A percentile compares a stretch with the other conserved stretches of the same genome.
Conservation (phyloP, 768 basidiomycete genomes). For the Boletellus ananas region DNA sequence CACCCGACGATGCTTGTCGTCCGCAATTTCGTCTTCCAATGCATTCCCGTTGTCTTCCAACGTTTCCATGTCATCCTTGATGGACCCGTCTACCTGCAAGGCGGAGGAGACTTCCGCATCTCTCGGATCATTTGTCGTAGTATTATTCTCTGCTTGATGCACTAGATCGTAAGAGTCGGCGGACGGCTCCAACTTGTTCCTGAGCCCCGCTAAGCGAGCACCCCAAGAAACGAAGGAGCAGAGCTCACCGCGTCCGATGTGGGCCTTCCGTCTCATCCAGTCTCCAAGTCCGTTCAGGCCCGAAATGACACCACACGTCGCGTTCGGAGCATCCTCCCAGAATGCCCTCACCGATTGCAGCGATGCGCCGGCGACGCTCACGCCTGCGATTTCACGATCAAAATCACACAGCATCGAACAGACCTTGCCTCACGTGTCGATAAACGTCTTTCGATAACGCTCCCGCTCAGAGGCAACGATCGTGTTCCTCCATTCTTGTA, state of each 20-base stretch:
- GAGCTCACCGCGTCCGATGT: conserved; percentile 68
- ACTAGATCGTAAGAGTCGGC: conserved; percentile 42
- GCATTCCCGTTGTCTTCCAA: conserved; percentile 34
- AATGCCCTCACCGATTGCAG: conserved; percentile 57
- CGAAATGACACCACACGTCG: conserved; percentile 72
- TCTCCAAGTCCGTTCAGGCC: conserved; percentile 56
- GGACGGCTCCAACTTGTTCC: conserved; percentile 75
- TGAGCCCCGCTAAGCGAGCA: conserved; percentile 26
- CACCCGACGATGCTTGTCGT: conserved; percentile 86
- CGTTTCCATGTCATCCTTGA: conserved; percentile 14
- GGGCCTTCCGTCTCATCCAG: conserved; percentile 93
- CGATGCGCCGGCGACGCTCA: conserved; percentile 70
- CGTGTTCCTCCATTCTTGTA: conserved; percentile 70
- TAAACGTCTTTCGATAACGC: conserved; percentile 60
- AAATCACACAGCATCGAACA: neutral
- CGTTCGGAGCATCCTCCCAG: conserved; percentile 66
- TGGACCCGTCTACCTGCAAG: conserved; percentile 20
- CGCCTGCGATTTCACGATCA: conserved; percentile 42
- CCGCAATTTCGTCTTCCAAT: conserved; percentile 72
- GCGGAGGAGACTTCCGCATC: conserved; percentile 46
- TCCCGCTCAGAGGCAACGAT: conserved; percentile 69
- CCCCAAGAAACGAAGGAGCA: neutral
- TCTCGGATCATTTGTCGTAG: conserved; percentile 40
- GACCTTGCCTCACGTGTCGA: conserved; percentile 58
- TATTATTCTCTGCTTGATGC: conserved; percentile 1